phyloP scores from a whole-genome alignment of 257 asterid genomes.

The Nicotiana knightiana region DNA sequence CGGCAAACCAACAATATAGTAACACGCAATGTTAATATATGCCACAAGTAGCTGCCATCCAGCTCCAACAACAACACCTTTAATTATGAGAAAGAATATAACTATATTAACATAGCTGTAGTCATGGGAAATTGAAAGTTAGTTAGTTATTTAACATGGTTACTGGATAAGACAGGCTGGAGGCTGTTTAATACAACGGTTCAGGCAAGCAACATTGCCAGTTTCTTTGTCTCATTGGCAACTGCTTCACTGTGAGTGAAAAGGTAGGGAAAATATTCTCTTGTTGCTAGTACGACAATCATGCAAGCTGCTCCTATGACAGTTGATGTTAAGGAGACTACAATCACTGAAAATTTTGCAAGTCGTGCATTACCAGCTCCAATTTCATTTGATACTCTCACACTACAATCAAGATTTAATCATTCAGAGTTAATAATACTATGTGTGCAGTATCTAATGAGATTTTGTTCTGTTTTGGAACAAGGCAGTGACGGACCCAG shows the following conservation, averaged over 20 bases:
- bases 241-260: constrained; percentile 68
- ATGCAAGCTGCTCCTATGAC: constrained; percentile 38
- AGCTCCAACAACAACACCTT: constrained; percentile 95
- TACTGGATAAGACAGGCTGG: constrained; percentile 84
- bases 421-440: not conserved
- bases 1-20: constrained; percentile 74
- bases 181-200: constrained; percentile 58
- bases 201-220: constrained; percentile 51
- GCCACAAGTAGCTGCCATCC: constrained; percentile 90
- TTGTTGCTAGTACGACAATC: constrained; percentile 43
- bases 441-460: not conserved
- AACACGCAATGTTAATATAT: constrained; percentile 60
- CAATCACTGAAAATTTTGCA: constrained; percentile 69
- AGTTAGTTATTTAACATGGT: not conserved
- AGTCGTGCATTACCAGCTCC: constrained; percentile 72
- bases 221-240: constrained; percentile 56
- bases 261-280: constrained; percentile 46
- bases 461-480: not conserved
- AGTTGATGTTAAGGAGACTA: constrained; percentile 59
- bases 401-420: constrained; percentile 29
- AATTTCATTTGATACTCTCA: constrained; percentile 79
- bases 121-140: no score
- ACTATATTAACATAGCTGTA: not conserved
- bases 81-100: not conserved
- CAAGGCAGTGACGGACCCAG: no score